Evolutionary conservation across 2,329 filamentous ascomycete genomes (phyloP).

Genomic region (Curvularia hawaiiensis): DNA sequence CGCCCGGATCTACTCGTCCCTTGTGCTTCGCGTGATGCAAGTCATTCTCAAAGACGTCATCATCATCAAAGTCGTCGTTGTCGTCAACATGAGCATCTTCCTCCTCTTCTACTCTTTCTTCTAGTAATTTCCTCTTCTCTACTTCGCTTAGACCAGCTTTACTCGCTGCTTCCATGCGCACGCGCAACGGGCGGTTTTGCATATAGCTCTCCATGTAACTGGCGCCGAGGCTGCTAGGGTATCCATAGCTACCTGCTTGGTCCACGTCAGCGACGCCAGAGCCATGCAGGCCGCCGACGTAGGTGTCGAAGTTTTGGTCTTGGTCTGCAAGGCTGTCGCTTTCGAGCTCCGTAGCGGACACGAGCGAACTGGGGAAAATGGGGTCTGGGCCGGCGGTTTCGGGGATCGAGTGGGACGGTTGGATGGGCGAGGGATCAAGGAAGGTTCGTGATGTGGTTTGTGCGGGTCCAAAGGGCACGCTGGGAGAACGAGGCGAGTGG

Average conservation of each 20-base stretch:
- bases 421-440: slow-evolving; percentile 33
- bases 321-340: slow-evolving; percentile 21
- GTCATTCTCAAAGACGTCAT: slow-evolving; percentile 7
- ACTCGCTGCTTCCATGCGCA: slow-evolving; percentile 43
- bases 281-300: slow-evolving; percentile 44
- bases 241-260: slow-evolving; percentile 43
- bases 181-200: slow-evolving; percentile 42
- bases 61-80: slow-evolving; percentile 20
- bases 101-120: slow-evolving; percentile 15
- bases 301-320: slow-evolving; percentile 37
- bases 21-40: neutral
- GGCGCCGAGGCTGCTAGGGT: slow-evolving; percentile 42
- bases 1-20: neutral
- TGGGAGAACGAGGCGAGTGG: slow-evolving; percentile 21
- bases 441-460: slow-evolving; percentile 28
- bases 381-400: slow-evolving; percentile 26
- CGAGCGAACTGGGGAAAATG: slow-evolving; percentile 22
- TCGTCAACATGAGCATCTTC: slow-evolving; percentile 5
- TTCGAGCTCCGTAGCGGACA: slow-evolving; percentile 17
- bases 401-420: slow-evolving; percentile 20
- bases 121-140: slow-evolving; percentile 29
- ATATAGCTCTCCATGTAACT: slow-evolving; percentile 48
- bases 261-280: slow-evolving; percentile 43
- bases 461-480: slow-evolving; percentile 26
- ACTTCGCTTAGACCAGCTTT: slow-evolving; percentile 33